These are phyloP conservation scores for Aspergillus ochraceus DNA, from an alignment of 2,329 filamentous ascomycete species.

Conservation along the genomic window DNA sequence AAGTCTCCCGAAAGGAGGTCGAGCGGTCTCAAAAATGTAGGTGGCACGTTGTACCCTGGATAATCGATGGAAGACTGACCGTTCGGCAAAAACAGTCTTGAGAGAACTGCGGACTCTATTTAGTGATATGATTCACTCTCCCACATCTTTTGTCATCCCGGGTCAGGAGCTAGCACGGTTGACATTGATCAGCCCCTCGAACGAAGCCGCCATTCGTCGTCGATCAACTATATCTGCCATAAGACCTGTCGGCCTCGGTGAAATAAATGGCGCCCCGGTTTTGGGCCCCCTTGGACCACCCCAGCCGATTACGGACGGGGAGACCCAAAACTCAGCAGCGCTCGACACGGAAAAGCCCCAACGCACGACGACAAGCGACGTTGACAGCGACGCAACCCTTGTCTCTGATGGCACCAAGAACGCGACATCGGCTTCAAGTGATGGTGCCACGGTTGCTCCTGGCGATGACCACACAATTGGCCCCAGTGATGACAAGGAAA, in stretches of 20 bases:
- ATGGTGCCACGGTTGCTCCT: not conserved
- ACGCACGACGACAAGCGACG: constrained; percentile 29
- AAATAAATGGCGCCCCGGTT: constrained; percentile 47
- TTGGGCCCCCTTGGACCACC: constrained; percentile 48
- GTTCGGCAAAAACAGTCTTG: constrained; percentile 57
- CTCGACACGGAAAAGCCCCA: constrained; percentile 20
- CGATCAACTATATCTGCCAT: constrained; percentile 44
- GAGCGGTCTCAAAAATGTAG: constrained; percentile 70
- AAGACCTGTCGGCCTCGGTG: constrained; percentile 36
- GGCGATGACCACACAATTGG: constrained; percentile 7
- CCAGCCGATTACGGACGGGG: constrained; percentile 17
- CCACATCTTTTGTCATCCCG: constrained; percentile 64
- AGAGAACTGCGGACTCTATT: constrained; percentile 72
- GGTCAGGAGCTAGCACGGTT: constrained; percentile 76
- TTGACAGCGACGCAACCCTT: constrained; percentile 38
- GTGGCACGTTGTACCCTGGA: constrained; percentile 34
- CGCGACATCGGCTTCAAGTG: not conserved
- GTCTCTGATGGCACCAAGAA: constrained; percentile 30
- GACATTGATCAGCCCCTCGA: constrained; percentile 65
- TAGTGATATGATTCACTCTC: constrained; percentile 64
- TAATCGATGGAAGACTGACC: constrained; percentile 3
- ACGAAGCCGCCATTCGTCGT: constrained; percentile 53
- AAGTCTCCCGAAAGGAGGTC: constrained; percentile 60
- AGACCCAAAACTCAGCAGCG: constrained; percentile 19
- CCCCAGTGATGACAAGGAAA: constrained; percentile 41